Conservation (phyloP, 495 filamentous ascomycete species). For the Tuber aestivum region DNA sequence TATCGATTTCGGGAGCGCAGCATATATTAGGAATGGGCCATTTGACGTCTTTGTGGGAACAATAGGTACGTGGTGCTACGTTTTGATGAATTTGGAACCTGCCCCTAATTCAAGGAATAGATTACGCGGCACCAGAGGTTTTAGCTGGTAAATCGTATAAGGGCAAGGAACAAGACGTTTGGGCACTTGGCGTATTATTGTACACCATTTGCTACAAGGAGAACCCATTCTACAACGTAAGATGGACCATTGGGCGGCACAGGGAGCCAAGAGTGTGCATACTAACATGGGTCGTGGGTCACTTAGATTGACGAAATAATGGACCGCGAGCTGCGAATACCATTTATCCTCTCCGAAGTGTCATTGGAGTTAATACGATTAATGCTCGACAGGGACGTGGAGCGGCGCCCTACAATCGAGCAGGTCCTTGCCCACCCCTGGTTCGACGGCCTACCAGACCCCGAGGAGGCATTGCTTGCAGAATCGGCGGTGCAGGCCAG, state of each 20-base stretch:
- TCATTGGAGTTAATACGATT: conserved; percentile 81
- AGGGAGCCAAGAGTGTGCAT: not conserved
- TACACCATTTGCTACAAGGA: conserved; percentile 99
- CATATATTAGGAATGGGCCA: conserved; percentile 95
- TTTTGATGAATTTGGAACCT: not conserved
- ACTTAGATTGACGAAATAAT: conserved; percentile 85
- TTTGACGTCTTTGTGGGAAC: conserved; percentile 99
- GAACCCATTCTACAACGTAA: conserved; percentile 88
- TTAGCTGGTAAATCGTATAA: conserved; percentile 88
- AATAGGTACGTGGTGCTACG: conserved; percentile 66
- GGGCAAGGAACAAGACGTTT: conserved; percentile 96
- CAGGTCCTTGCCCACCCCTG: conserved; percentile 82
- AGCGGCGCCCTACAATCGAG: conserved; percentile 70
- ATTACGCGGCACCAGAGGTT: conserved; percentile 96
- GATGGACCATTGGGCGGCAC: conserved; percentile 1
- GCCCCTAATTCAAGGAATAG: conserved; percentile 47
- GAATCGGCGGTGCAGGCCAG: conserved; percentile 36
- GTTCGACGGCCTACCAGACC: conserved; percentile 46
- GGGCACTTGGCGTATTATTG: conserved; percentile 94
- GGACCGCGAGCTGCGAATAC: conserved; percentile 88
- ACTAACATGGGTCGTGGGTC: not conserved
- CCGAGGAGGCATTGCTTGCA: conserved; percentile 38
- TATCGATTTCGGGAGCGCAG: conserved; percentile 96
- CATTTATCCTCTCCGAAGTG: conserved; percentile 82
- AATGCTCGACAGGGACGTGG: conserved; percentile 89